Evolutionary conservation across 2,329 filamentous ascomycete species (phyloP), one percentile per base, ranked within the genome.

Genomic region (Aureobasidium uvarum): DNA sequence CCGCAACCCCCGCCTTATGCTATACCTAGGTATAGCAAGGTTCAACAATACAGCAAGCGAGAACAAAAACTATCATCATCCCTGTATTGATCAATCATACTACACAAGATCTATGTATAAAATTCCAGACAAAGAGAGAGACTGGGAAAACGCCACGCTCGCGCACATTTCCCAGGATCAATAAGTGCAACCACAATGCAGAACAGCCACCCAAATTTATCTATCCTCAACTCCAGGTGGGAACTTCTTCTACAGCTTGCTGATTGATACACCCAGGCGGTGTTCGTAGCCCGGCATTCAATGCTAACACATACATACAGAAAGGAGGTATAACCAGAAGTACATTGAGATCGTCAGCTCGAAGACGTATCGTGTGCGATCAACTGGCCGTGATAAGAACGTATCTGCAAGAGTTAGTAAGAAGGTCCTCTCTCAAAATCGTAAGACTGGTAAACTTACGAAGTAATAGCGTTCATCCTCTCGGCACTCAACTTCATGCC

Each of bases 401-500:
- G 70, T 78, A 78, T 64, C 74, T 77, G 51, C 11, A 28, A 48
- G 7, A 39, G 33, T 50, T 2, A 62, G 39, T 8, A 33, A 25
- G 6, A 2, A 14, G 13, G 3, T 23, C 16, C 11, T 45, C 7
- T 18, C 36, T 43, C 6, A 20, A 41, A 0, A 5, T 20, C n/a
- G 20, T 3, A 18, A n/a, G 5, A 56, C 16, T 1, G n/a, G 13
- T 18, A 33, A 16, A 67, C 80, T 75, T 77, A 84, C 75, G 81
- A 83, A 28, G 85, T 88, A 68, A 88, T 86, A 64, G 84, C 83
- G 72, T 86, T 85, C 92, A 98, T 96, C 70, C 95, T 84, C 83
- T 99, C 95, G 65, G 89, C 96, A 48, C 94, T 98, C 75, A 99
- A 78, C 81, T 96, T 97, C 74, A 99, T 77, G n/a, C 90, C 90